A percentile compares a stretch with the other conserved stretches of the same genome.
Evolutionary conservation across 768 basidiomycete genomes (phyloP).

Genomic region (Obba rivulosa): DNA sequence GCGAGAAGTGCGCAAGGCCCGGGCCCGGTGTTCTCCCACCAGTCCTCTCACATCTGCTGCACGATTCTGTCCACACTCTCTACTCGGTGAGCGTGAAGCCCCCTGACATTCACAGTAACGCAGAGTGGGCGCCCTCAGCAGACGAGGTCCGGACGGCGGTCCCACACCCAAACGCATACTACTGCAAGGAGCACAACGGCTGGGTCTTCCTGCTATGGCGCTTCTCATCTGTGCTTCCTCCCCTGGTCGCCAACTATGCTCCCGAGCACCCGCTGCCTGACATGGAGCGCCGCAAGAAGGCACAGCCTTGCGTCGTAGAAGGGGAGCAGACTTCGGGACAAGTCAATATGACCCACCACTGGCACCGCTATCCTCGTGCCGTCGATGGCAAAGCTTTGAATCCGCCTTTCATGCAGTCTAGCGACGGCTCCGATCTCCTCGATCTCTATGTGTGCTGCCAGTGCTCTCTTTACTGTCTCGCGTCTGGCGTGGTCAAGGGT

Average conservation of each 20-base stretch:
- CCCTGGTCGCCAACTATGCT: slow-evolving; percentile 30
- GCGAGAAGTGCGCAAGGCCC: slow-evolving; percentile 46
- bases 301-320: slow-evolving; percentile 49
- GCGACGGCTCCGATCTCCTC: slow-evolving; percentile 43
- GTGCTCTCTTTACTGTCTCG: slow-evolving; percentile 70
- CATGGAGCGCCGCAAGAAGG: slow-evolving; percentile 39
- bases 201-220: slow-evolving; percentile 78
- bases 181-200: slow-evolving; percentile 75
- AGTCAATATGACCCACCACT: slow-evolving; percentile 71
- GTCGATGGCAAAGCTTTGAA: slow-evolving; percentile 65
- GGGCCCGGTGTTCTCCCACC: slow-evolving; percentile 70
- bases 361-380: slow-evolving; percentile 67
- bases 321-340: slow-evolving; percentile 40
- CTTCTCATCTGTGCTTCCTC: slow-evolving; percentile 54
- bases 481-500: slow-evolving; percentile 66
- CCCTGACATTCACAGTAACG: slow-evolving; percentile 9
- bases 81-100: slow-evolving; percentile 49
- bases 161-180: slow-evolving; percentile 81
- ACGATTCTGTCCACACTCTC: slow-evolving; percentile 68
- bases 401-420: slow-evolving; percentile 48
- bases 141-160: slow-evolving; percentile 64
- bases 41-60: slow-evolving; percentile 58
- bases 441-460: slow-evolving; percentile 85
- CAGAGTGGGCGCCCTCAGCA: slow-evolving; percentile 37
- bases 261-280: slow-evolving; percentile 47